Evolutionary conservation across 768 basidiomycete genomes (phyloP).

Genomic region (Gloeophyllum trabeum): DNA sequence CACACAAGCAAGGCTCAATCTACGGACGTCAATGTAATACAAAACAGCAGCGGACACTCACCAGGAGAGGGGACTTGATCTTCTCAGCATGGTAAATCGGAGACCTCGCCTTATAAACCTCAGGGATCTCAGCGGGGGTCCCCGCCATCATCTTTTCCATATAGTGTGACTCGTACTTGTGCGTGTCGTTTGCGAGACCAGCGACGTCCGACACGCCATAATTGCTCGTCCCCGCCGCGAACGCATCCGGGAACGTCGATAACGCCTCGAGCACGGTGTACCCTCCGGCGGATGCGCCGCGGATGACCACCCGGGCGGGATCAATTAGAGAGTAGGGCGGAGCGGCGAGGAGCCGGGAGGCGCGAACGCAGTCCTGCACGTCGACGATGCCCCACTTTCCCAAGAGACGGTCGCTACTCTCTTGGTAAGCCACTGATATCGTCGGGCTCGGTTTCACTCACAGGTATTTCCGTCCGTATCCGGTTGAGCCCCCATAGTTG

Average conservation of each 20-base stretch:
- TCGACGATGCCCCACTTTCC: conserved; percentile 70
- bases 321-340: conserved; percentile 47
- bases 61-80: conserved; percentile 55
- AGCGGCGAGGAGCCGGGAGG: conserved; percentile 35
- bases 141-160: conserved; percentile 57
- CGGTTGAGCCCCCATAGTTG: conserved; percentile 67
- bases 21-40: too few species aligned
- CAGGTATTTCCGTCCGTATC: conserved; percentile 63
- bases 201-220: conserved; percentile 62
- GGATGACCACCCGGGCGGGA: conserved; percentile 48
- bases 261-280: conserved; percentile 49
- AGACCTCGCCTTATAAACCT: conserved; percentile 50
- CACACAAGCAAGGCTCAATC: background rate
- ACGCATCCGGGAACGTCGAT: conserved; percentile 16
- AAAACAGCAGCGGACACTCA: conserved; percentile 19
- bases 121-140: conserved; percentile 35
- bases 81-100: conserved; percentile 50
- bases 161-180: conserved; percentile 62
- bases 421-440: background rate
- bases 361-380: conserved; percentile 51
- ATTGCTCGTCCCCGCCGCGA: conserved; percentile 49
- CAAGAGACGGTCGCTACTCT: conserved; percentile 36
- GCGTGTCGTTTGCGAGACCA: conserved; percentile 47
- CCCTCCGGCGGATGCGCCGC: conserved; percentile 67
- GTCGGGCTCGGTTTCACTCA: conserved; percentile 9